Conservation (phyloP, 129 eudicot species). For the Flaveria trinervia region DNA sequence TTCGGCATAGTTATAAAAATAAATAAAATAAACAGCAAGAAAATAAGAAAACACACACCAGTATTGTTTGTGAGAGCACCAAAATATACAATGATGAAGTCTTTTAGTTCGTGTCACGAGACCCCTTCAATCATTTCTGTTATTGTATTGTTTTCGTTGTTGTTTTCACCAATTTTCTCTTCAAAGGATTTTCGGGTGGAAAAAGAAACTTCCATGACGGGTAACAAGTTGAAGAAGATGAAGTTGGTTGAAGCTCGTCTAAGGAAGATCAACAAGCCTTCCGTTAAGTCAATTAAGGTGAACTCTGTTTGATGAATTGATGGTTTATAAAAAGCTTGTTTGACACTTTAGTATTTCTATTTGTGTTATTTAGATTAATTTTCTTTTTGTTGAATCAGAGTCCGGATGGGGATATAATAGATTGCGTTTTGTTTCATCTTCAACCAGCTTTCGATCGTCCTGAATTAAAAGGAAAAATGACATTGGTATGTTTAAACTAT, state of each 20-base stretch:
- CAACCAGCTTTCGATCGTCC: constrained; percentile 89
- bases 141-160: constrained; percentile 45
- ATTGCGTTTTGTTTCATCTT: constrained; percentile 66
- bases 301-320: not conserved
- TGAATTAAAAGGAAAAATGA: constrained; percentile 45
- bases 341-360: not conserved
- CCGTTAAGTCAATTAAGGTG: constrained; percentile 74
- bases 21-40: not conserved
- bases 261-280: constrained; percentile 63
- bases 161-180: constrained; percentile 40
- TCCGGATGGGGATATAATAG: constrained; percentile 92
- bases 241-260: constrained; percentile 54
- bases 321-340: constrained; percentile 5
- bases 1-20: not conserved
- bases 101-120: not conserved
- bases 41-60: not conserved
- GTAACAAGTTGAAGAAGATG: constrained; percentile 46
- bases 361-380: not conserved
- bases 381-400: constrained; percentile 47
- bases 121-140: constrained; percentile 41
- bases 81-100: not conserved
- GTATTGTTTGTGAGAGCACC: not conserved
- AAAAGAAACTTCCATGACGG: constrained; percentile 23
- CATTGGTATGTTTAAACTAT: constrained; percentile 42
- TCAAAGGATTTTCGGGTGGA: not conserved